Evolutionary conservation across 192 early-diverging fungal genomes (phyloP), one percentile per base, ranked within the genome.

Genomic region (Backusella liffmaniae): DNA sequence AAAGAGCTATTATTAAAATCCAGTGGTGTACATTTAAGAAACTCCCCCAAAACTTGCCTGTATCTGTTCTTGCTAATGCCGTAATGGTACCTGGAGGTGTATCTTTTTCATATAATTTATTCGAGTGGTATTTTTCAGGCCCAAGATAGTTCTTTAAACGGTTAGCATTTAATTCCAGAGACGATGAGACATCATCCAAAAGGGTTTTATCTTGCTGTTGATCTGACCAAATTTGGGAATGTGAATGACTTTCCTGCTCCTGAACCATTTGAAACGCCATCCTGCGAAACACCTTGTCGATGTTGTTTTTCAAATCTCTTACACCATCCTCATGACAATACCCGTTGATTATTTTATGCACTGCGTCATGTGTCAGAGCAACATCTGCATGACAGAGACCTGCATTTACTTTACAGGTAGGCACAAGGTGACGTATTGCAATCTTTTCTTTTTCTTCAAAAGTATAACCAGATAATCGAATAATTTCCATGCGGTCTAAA

Each of bases 401-500:
- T 23, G 92, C 88, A 7, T 94, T 87, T 67, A 89, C 87, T 67
- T 90, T 92, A 9, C 95, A 94, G 35, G 90, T 83, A 0, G 97
- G 98, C 0, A 91, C 89, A 42, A 99, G 84, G 83, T 99, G 98
- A 66, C 89, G 91, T 74, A 89, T 86, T 18, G 96, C 96, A 82
- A 98, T 99, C 15, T 94, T 93, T 0, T 94, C 89, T 79, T 94
- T 94, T 84, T 94, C 94, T 77, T 95, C 92, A 5, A 92, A 90
- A 72, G 94, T 84, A 75, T 94, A 95, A 8, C 94, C 98, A 44
- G 95, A 96, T 26, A 99, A 89, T 23, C 92, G 89, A 72, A 99
- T 98, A 5, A 98, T 90, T 82, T 99, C 97, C 98, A 99, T 99
- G 65, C 98, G 92, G 87, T 99, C 98, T n/a, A 98, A 85, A n/a